Evolutionary conservation across 2,329 filamentous ascomycete genomes (phyloP).

Genomic region (Xylariaceae sp.): DNA sequence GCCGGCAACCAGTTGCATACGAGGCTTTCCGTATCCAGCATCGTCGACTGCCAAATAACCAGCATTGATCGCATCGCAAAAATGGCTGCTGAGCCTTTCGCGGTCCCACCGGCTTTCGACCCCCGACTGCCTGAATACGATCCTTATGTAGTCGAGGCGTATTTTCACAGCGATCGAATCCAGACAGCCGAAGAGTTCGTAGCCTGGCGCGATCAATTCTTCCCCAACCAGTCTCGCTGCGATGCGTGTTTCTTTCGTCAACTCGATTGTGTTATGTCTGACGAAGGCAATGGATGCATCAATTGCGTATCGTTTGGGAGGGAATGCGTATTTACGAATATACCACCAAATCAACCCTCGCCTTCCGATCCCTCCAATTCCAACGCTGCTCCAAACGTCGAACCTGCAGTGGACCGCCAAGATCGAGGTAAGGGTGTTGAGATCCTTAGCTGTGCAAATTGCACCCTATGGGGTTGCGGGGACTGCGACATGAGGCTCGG

Average conservation of each 20-base stretch:
- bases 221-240: background rate
- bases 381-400: background rate
- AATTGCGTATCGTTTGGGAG: background rate
- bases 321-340: background rate
- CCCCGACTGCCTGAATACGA: background rate
- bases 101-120: background rate
- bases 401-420: background rate
- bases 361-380: background rate
- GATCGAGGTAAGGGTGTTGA: background rate
- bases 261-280: background rate
- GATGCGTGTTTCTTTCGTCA: background rate
- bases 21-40: background rate
- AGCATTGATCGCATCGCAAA: background rate
- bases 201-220: conserved; percentile 1
- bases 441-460: background rate
- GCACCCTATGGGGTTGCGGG: background rate
- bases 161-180: background rate
- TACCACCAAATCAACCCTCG: background rate
- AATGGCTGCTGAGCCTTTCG: background rate
- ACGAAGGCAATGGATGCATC: background rate
- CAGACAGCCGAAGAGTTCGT: background rate
- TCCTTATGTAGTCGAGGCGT: background rate
- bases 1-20: background rate
- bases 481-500: background rate
- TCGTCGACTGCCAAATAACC: background rate